phyloP scores from a whole-genome alignment of 202 grass and related monocot genomes.

The Setaria viridis region DNA sequence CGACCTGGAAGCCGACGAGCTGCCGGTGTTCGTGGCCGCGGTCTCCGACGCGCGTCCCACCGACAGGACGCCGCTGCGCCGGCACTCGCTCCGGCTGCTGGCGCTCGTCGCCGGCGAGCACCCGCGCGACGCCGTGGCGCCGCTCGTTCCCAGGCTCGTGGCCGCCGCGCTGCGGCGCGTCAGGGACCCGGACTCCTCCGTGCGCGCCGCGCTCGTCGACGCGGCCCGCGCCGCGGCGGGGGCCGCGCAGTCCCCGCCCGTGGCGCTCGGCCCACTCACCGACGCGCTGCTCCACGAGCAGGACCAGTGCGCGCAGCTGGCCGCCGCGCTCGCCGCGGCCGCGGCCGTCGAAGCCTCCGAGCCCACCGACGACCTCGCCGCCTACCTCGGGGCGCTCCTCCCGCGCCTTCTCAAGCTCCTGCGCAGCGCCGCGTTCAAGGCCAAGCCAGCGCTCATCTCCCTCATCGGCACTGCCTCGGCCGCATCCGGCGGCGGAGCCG shows the following conservation, averaged over 20 bases:
- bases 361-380: conserved; percentile 60
- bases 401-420: conserved; percentile 89
- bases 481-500: conserved; percentile 48
- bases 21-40: conserved; percentile 69
- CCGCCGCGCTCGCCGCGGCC: conserved; percentile 66
- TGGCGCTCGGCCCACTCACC: conserved; percentile 50
- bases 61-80: conserved; percentile 75
- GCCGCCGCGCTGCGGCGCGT: conserved; percentile 76
- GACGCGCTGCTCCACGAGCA: conserved; percentile 86
- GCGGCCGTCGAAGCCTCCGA: conserved; percentile 68
- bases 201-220: conserved; percentile 84
- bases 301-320: conserved; percentile 82
- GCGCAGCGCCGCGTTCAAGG: conserved; percentile 88
- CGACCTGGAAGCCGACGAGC: conserved; percentile 64
- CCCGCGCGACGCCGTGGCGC: conserved; percentile 60
- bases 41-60: conserved; percentile 83
- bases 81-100: conserved; percentile 89
- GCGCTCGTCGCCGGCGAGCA: conserved; percentile 66
- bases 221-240: conserved; percentile 71
- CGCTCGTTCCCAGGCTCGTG: conserved; percentile 76
- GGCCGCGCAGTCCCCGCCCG: neutral
- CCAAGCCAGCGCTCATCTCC: conserved; percentile 81
- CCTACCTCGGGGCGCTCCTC: conserved; percentile 70
- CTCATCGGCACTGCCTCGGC: conserved; percentile 73
- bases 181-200: conserved; percentile 92